Conservation (phyloP, 176 grass and related monocot species). For the Cocos nucifera region DNA sequence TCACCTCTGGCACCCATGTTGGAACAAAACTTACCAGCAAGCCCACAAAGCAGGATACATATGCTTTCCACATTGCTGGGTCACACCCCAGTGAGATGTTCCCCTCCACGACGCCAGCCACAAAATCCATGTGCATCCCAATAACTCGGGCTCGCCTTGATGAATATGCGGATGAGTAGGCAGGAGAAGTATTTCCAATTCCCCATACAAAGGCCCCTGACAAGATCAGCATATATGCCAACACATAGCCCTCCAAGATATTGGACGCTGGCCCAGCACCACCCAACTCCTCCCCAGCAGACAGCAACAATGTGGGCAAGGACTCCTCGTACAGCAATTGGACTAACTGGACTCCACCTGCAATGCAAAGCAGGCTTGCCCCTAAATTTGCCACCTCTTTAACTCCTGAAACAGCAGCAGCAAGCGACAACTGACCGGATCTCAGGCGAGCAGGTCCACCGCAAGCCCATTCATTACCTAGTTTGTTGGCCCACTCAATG, state of each 20-base stretch:
- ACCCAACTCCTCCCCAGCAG: conserved; percentile 43
- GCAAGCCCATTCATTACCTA: conserved; percentile 64
- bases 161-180: conserved; percentile 41
- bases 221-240: conserved; percentile 88
- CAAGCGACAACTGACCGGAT: conserved; percentile 54
- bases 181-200: conserved; percentile 25
- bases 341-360: conserved; percentile 55
- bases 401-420: conserved; percentile 48
- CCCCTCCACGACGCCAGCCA: conserved; percentile 64
- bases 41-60: conserved; percentile 65
- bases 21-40: conserved; percentile 81
- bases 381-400: conserved; percentile 75
- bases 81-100: conserved; percentile 72
- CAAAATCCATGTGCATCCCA: conserved; percentile 84
- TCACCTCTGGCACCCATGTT: conserved; percentile 62
- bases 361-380: conserved; percentile 66
- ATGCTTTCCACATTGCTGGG: conserved; percentile 75
- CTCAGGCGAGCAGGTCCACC: conserved; percentile 47
- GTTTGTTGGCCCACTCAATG: conserved; percentile 54
- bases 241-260: conserved; percentile 69
- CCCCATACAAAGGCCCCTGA: conserved; percentile 69
- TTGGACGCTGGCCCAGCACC: conserved; percentile 37
- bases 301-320: conserved; percentile 72
- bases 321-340: conserved; percentile 90
- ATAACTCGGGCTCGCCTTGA: conserved; percentile 60